Evolutionary conservation across 2,329 filamentous ascomycete species (phyloP), one percentile per base, ranked within the genome.

Genomic region (Calcarisporium arbuscula): DNA sequence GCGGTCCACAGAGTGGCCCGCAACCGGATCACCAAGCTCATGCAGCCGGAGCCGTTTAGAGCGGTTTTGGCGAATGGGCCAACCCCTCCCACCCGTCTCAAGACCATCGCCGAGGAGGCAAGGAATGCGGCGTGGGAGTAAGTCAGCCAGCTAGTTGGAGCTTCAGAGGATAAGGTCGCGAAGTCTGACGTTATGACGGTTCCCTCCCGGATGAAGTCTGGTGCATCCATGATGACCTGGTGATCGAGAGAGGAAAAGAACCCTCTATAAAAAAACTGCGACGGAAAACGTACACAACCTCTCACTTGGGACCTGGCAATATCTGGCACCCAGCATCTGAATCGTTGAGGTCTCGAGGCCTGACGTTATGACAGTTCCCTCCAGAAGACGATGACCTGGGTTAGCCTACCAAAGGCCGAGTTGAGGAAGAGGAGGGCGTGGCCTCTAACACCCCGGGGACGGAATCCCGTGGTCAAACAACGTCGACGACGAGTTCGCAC

Each of bases 401-500:
- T 14, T 25, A 25, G 22, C 22, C 22, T 25, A 25, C 8, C 22
- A n/a, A 25, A 9, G 22, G 22, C n/a, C 8, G 22, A 9, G 8
- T n/a, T 25, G n/a, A n/a, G 9, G 9, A n/a, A 25, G 22, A 25
- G 22, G 22, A n/a, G 22, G 22, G 22, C 22, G 9, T 9, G 14
- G 14, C 22, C 22, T 25, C 22, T 25, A 25, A 10, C 10, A 25
- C 10, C 30, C 30, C 19, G 22, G 30, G 30, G 26, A n/a, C 9
- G 30, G 19, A 33, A 33, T 21, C 30, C 22, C 20, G 30, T 33
- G 8, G 18, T 5, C 11, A 33, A 33, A 33, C 30, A 33, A 35
- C 26, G 29, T 27, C 41, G 33, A 38, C 32, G 28, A 35, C 15
- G 25, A 34, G 30, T 38, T 34, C 20, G 36, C 36, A 38, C 36